phyloP scores from a whole-genome alignment of 108 stramenopile genomes.

The Skeletonema menzelii region DNA sequence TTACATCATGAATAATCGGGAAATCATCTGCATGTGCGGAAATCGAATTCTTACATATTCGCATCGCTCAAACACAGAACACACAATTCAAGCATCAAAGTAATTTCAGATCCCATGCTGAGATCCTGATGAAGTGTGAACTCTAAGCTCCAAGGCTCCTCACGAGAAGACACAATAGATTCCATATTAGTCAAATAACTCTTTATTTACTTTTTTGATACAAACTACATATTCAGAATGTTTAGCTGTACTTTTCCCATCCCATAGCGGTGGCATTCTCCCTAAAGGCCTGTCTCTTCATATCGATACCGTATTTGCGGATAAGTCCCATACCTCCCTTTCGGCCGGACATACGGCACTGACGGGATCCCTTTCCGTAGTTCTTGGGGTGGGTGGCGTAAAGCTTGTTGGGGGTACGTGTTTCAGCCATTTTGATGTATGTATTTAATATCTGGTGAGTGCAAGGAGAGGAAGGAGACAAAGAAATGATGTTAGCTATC shows the following conservation, averaged over 20 bases:
- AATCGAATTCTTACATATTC: too few relatives aligned
- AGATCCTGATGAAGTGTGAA: too few relatives aligned
- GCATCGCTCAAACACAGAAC: too few relatives aligned
- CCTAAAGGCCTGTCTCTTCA: constrained; percentile 92
- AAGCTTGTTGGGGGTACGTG: constrained; percentile 88
- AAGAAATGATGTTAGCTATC: not conserved
- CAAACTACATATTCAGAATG: not conserved
- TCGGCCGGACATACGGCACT: constrained; percentile 91
- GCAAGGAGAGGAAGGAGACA: not conserved
- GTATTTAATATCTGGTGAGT: not conserved
- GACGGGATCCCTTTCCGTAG: constrained; percentile 90
- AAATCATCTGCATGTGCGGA: too few relatives aligned
- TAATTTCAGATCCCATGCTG: too few relatives aligned
- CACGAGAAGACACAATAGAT: too few relatives aligned
- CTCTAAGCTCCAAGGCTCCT: too few relatives aligned
- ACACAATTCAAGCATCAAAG: too few relatives aligned
- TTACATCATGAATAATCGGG: too few relatives aligned
- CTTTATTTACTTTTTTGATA: not conserved
- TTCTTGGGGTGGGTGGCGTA: constrained; percentile 88
- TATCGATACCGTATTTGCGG: constrained; percentile 91
- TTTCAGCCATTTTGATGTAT: constrained; percentile 75
- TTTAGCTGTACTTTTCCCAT: constrained; percentile 87
- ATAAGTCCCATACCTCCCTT: constrained; percentile 88
- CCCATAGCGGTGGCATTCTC: constrained; percentile 88
- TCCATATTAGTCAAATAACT: not conserved